Evolutionary conservation across 768 basidiomycete species (phyloP).

Genomic region (Boletus insuetus): DNA sequence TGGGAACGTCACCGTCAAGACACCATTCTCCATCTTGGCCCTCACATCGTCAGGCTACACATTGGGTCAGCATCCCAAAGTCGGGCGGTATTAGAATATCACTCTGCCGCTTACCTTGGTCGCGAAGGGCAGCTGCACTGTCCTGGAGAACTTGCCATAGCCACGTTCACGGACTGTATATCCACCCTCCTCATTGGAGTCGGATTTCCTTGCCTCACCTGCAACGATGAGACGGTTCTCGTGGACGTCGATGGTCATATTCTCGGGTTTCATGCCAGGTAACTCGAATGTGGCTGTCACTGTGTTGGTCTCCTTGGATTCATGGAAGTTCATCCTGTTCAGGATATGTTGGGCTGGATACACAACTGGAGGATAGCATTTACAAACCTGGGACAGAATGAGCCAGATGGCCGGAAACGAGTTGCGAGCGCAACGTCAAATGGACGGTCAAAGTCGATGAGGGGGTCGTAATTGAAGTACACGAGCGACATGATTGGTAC

Average conservation of each 20-base stretch:
- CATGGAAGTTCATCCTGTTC: slow-evolving; percentile 44
- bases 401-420: not conserved
- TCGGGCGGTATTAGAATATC: not conserved
- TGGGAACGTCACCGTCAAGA: slow-evolving; percentile 48
- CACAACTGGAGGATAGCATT: too few relatives aligned
- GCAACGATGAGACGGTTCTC: slow-evolving; percentile 37
- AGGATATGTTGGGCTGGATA: not conserved
- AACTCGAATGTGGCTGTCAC: slow-evolving; percentile 56
- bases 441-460: not conserved
- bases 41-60: slow-evolving; percentile 43
- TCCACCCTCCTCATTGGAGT: slow-evolving; percentile 33
- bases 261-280: slow-evolving; percentile 50
- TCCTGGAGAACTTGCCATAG: slow-evolving; percentile 44
- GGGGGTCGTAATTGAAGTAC: not conserved
- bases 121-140: slow-evolving; percentile 44
- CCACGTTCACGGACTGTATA: slow-evolving; percentile 45
- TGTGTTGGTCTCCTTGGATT: slow-evolving; percentile 38
- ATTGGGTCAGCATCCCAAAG: not conserved
- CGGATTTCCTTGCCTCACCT: slow-evolving; percentile 6
- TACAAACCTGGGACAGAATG: not conserved
- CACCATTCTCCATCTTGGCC: slow-evolving; percentile 46
- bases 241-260: slow-evolving; percentile 46
- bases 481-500: not conserved
- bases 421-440: not conserved
- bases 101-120: slow-evolving; percentile 37